These are phyloP conservation scores for Xylariaceae sp. DNA, from an alignment of 2,329 filamentous ascomycete species.

Conservation along the genomic window DNA sequence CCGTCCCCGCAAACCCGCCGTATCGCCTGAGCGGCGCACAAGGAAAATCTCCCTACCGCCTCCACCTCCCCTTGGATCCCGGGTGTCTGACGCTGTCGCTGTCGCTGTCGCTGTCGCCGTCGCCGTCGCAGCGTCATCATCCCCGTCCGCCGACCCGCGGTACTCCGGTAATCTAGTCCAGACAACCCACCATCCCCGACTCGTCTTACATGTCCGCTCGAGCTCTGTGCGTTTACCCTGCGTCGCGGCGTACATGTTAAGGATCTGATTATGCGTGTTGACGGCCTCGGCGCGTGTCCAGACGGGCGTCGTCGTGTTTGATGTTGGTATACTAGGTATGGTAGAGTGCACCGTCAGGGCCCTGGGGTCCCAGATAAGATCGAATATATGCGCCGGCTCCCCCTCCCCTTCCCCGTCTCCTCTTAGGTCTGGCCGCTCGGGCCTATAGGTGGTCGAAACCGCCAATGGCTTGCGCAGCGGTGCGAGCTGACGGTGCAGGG, in stretches of 20 bases:
- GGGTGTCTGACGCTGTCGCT: too few species aligned
- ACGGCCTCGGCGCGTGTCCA: constrained; percentile 60
- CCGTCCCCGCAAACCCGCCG: constrained; percentile 33
- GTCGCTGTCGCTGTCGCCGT: too few species aligned
- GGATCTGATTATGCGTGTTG: constrained; percentile 59
- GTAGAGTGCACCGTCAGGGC: constrained; percentile 55
- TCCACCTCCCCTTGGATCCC: background rate
- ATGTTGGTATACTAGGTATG: constrained; percentile 59
- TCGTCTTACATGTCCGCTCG: constrained; percentile 61
- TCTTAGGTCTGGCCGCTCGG: constrained; percentile 40
- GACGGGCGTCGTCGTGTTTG: constrained; percentile 26
- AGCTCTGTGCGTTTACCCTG: constrained; percentile 40
- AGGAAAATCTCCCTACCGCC: constrained; percentile 56
- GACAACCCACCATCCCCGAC: constrained; percentile 63
- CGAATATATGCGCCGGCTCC: constrained; percentile 46
- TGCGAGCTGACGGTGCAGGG: constrained; percentile 55
- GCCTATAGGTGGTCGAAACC: constrained; percentile 51
- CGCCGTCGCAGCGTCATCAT: too few species aligned
- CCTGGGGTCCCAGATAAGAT: constrained; percentile 57
- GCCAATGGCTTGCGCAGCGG: constrained; percentile 54
- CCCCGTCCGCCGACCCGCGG: too few species aligned
- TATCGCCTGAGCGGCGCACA: constrained; percentile 55
- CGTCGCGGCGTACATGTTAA: constrained; percentile 50
- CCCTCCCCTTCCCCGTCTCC: constrained; percentile 16
- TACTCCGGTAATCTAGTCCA: constrained; percentile 52